Evolutionary conservation across 2,329 filamentous ascomycete species (phyloP).

Genomic region (Didymella exigua): DNA sequence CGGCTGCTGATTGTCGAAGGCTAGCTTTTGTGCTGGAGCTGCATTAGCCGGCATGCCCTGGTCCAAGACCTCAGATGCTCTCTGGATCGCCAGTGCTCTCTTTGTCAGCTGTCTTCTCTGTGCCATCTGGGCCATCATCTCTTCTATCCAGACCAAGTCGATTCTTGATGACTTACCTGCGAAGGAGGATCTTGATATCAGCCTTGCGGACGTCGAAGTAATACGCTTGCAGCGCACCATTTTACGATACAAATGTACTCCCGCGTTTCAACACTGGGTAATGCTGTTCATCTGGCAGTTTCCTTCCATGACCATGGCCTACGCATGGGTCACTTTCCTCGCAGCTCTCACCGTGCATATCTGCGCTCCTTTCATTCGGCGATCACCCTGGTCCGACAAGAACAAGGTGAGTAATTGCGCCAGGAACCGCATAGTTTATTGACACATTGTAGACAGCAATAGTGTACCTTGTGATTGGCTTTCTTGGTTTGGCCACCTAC

Average conservation of each 20-base stretch:
- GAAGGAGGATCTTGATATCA: constrained; percentile 22
- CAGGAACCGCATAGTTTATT: neutral
- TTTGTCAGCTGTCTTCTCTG: constrained; percentile 35
- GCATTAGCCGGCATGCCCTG: constrained; percentile 30
- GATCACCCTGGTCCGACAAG: constrained; percentile 24
- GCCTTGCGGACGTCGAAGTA: constrained; percentile 29
- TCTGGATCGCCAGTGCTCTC: constrained; percentile 32
- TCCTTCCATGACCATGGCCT: constrained; percentile 39
- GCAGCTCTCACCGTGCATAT: constrained; percentile 36
- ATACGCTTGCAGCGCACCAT: constrained; percentile 28
- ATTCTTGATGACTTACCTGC: constrained; percentile 37
- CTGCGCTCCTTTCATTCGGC: constrained; percentile 32
- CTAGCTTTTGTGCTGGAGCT: constrained; percentile 38
- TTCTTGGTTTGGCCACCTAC: constrained; percentile 33
- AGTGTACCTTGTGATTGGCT: constrained; percentile 28
- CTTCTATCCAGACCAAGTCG: constrained; percentile 35
- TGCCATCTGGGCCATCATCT: constrained; percentile 39
- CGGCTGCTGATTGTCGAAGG: constrained; percentile 19
- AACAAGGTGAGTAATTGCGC: constrained; percentile 21
- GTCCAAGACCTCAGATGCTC: constrained; percentile 19
- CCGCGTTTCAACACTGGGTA: constrained; percentile 31
- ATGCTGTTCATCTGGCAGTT: constrained; percentile 43
- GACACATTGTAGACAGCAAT: constrained; percentile 29
- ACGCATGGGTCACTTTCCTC: constrained; percentile 36
- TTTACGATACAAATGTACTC: constrained; percentile 30